Percentiles rank a stretch among this genome's conserved stretches.
Evolutionary conservation across 2,329 filamentous ascomycete species (phyloP).

Genomic region (Berkeleyomyces rouxiae): DNA sequence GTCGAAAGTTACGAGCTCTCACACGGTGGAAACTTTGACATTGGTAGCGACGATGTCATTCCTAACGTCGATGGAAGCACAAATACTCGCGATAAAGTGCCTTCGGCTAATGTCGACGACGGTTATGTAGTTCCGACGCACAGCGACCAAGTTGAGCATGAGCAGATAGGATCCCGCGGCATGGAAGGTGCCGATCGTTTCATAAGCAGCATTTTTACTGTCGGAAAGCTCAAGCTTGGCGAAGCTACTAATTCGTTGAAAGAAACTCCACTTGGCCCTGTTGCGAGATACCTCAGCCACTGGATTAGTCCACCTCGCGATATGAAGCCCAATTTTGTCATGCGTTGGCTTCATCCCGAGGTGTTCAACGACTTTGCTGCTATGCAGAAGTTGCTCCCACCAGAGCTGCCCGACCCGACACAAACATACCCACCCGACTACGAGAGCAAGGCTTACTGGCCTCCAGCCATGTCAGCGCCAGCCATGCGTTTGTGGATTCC

Average conservation of each 20-base stretch:
- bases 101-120: slow-evolving; percentile 13
- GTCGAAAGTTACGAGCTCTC: slow-evolving; percentile 23
- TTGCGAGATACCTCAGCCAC: slow-evolving; percentile 19
- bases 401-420: slow-evolving; percentile 15
- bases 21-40: slow-evolving; percentile 6
- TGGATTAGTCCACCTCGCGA: slow-evolving; percentile 19
- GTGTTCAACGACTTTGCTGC: slow-evolving; percentile 55
- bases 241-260: slow-evolving; percentile 19
- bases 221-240: slow-evolving; percentile 17
- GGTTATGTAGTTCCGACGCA: slow-evolving; percentile 16
- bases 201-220: slow-evolving; percentile 20
- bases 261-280: slow-evolving; percentile 18
- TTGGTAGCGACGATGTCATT: slow-evolving; percentile 14
- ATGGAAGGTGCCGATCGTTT: slow-evolving; percentile 25
- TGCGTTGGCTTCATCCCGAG: slow-evolving; percentile 63
- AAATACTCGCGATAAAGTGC: background rate
- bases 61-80: background rate
- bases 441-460: slow-evolving; percentile 48
- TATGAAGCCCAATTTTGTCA: slow-evolving; percentile 33
- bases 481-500: slow-evolving; percentile 61
- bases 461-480: slow-evolving; percentile 47
- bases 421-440: slow-evolving; percentile 38
- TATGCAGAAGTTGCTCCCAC: slow-evolving; percentile 20
- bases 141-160: slow-evolving; percentile 10
- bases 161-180: slow-evolving; percentile 19